Evolutionary conservation across 257 asterid species (phyloP), one percentile per base, ranked within the genome.

Genomic region (Paraleonurus japonicus): DNA sequence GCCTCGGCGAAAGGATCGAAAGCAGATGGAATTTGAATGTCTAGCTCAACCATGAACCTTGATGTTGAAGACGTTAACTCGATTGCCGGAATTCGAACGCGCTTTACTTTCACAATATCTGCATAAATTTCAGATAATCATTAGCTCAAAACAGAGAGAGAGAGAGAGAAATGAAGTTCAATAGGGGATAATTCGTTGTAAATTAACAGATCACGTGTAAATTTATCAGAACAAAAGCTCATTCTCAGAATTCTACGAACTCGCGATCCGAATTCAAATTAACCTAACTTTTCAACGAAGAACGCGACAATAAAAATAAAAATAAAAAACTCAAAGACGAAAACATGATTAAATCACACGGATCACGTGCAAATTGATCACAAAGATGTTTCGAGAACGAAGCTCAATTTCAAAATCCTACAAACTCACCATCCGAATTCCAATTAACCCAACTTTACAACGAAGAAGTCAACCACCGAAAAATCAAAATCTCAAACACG

Each of bases 1-100:
- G 89, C 95, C 84, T 89, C 97, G 0, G 92, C 82, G 65, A 90
- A 90, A 13, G 97, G 96, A 78, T 90, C 94, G 54, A 82, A 88
- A 70, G 92, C 88, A 13, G 81, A 13, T 67, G 97, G 95, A 67
- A 87, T 88, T 24, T 76, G 82, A 17, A 80, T 1, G 85, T 87
- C 95, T 48, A 81, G 33, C 1, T 88, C 96, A 85, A 90, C 96
- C 97, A 90, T 88, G 81, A 74, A 88, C 73, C 59, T 74, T 78
- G 81, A 20, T 75, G 13, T 9, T 35, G 13, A 9, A 7, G 55
- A 74, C 58, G 2, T 43, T 15, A 23, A 35, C 10, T 9, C 12
- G 24, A 81, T 81, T 63, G 19, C 48, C 75, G 1, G 9, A 19
- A 43, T 50, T 3, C 19, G 5, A 45, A 54, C 3, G 32, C 51